Base-by-base conservation (phyloP, 805 yeast genomes). In the Nakazawaea pomicola region DNA sequence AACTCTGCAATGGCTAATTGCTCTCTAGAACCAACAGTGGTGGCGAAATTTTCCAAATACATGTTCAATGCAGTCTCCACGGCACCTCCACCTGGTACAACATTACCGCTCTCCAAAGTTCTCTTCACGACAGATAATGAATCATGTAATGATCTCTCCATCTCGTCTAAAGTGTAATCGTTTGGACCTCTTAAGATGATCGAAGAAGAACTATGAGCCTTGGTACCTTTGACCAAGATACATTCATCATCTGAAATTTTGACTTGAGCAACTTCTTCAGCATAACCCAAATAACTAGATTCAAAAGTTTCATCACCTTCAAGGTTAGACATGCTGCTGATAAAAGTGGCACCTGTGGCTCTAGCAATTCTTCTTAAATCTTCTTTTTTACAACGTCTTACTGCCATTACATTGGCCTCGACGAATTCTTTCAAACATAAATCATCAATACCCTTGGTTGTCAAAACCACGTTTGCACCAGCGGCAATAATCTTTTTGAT, bases 21-120 rank as follows among this genome's bases (percentile, higher is more conserved):
- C 64, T 93, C 99, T 57, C 99, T 79, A 15, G 96, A 87, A 3
- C 98, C 97, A 38, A 93, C 91, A 1, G 98, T 89, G 7, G 98
- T 93, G 37, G 99, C 99, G 64, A 93, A 93, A 61, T 87, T 91
- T 64, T 93, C 99, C 60, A 93, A 71, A 61, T 87, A 93, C 40
- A 93, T 89, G 67, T 89, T 90, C 57, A 93, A 74, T 2, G 98
- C 98, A 38, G 95, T 75, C 67, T 93, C 99, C 27, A 93, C 99
- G n/a, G 95, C 95, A 46, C 99, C 99, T 50, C 99, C 99, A 47
- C 99, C 99, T 32, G 99, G 98, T 5, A 93, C 99, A 44, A 95
- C 90, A 50, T 76, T 67, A 16, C 97, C 98, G 55, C 91, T 80
- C 64, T 93, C 99, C 51, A 95, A 74, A 10, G 98, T 89, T 60